phyloP scores from a whole-genome alignment of 2,329 filamentous ascomycete species.

The Pseudocercospora pini-densiflorae region DNA sequence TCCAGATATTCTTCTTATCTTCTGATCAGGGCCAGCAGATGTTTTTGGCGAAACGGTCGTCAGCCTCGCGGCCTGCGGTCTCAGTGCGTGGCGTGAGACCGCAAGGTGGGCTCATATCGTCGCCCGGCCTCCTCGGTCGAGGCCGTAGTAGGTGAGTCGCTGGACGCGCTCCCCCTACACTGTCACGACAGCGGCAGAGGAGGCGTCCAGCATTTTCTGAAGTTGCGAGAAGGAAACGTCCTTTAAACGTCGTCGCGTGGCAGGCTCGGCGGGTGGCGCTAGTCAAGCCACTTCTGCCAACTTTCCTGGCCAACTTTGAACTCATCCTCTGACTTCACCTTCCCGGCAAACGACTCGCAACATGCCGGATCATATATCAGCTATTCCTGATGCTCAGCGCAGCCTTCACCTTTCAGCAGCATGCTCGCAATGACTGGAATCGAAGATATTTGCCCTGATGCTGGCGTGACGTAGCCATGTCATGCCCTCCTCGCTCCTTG shows the following conservation, averaged over 20 bases:
- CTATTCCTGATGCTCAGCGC: neutral
- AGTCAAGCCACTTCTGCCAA: conserved; percentile 4
- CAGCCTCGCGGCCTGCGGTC: neutral
- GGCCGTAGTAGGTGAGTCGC: conserved; percentile 11
- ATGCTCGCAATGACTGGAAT: neutral
- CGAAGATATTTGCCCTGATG: neutral
- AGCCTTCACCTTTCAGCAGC: neutral
- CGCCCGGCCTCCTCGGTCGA: conserved; percentile 5
- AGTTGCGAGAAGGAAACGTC: neutral
- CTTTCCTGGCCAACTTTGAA: neutral
- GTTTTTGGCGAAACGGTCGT: neutral
- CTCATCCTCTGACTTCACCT: neutral
- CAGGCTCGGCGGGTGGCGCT: neutral
- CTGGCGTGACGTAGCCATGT: neutral
- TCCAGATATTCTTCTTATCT: neutral
- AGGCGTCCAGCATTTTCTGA: conserved; percentile 17
- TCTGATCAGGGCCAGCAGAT: neutral
- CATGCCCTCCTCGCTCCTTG: no score
- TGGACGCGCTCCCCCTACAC: conserved; percentile 27
- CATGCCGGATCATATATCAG: neutral
- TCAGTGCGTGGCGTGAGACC: neutral
- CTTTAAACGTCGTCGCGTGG: neutral
- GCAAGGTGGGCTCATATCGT: neutral
- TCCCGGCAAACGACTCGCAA: no score
- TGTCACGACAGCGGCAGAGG: conserved; percentile 16